Evolutionary conservation across 192 early-diverging fungal genomes (phyloP).

Genomic region (Phycomyces blakesleeanus): DNA sequence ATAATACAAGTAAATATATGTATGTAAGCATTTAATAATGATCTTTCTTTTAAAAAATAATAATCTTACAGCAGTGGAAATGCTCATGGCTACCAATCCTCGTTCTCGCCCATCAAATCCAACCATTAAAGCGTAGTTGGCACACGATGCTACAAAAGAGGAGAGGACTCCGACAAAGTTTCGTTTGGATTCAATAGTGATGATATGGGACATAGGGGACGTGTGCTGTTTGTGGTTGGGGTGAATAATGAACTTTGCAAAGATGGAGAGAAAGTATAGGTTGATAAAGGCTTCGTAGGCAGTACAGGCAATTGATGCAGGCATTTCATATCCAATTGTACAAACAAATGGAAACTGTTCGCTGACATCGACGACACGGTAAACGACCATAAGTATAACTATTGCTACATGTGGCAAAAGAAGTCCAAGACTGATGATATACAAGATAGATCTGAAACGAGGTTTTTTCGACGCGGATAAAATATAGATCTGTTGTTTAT

Average conservation of each 20-base stretch:
- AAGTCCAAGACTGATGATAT: slow-evolving; percentile 36
- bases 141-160: slow-evolving; percentile 31
- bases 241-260: slow-evolving; percentile 7
- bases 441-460: slow-evolving; percentile 32
- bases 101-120: slow-evolving; percentile 34
- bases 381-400: slow-evolving; percentile 27
- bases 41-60: not conserved
- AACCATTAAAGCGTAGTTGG: slow-evolving; percentile 37
- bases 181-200: slow-evolving; percentile 33
- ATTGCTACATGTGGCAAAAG: slow-evolving; percentile 31
- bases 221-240: slow-evolving; percentile 24
- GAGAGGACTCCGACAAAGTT: slow-evolving; percentile 36
- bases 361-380: slow-evolving; percentile 14
- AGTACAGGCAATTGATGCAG: slow-evolving; percentile 15
- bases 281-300: slow-evolving; percentile 21
- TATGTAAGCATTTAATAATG: not conserved
- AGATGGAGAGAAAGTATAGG: slow-evolving; percentile 3
- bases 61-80: slow-evolving; percentile 29
- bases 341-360: slow-evolving; percentile 28
- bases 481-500: slow-evolving; percentile 13
- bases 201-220: slow-evolving; percentile 7
- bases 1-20: not conserved
- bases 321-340: slow-evolving; percentile 16
- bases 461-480: slow-evolving; percentile 20
- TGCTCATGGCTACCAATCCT: slow-evolving; percentile 39